These are phyloP conservation scores for Gautieria morchelliformis DNA, from an alignment of 768 basidiomycete genomes.

Conservation along the genomic window DNA sequence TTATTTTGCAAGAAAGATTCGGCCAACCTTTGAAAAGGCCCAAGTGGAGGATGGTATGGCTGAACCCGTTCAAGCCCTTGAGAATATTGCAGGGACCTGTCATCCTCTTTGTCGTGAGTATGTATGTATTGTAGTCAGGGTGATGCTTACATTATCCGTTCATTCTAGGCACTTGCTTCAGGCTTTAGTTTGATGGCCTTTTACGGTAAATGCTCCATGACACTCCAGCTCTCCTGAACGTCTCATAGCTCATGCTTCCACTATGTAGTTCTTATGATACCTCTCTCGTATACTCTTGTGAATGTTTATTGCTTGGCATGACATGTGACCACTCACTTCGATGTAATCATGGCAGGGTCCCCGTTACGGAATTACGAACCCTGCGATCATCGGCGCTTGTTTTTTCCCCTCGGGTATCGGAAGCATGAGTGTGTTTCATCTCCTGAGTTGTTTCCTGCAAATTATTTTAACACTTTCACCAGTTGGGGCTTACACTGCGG, in stretches of 20 bases:
- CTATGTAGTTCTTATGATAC: slow-evolving; percentile 36
- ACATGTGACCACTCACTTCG: not conserved
- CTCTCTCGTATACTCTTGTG: slow-evolving; percentile 60
- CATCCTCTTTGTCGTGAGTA: slow-evolving; percentile 4
- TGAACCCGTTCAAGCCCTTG: slow-evolving; percentile 53
- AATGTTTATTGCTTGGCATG: slow-evolving; percentile 13
- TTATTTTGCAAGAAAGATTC: not conserved
- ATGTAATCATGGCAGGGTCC: not conserved
- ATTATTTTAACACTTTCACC: not conserved
- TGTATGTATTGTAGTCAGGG: not conserved
- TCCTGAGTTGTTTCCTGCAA: not conserved
- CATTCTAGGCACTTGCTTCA: not conserved
- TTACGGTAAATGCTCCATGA: not conserved
- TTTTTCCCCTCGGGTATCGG: slow-evolving; percentile 6
- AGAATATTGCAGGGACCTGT: slow-evolving; percentile 1
- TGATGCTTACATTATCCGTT: not conserved
- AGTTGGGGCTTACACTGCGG: slow-evolving; percentile 56
- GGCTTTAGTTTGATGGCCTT: not conserved
- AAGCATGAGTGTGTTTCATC: not conserved
- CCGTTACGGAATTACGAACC: slow-evolving; percentile 1
- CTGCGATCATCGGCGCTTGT: slow-evolving; percentile 2
- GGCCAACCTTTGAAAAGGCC: not conserved
- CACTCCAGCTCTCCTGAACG: not conserved
- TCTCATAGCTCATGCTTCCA: not conserved
- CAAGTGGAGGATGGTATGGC: slow-evolving; percentile 23